Evolutionary conservation across 148 eudicot species (phyloP), one percentile per base, ranked within the genome.

Genomic region (Rhododendron mucronatum): DNA sequence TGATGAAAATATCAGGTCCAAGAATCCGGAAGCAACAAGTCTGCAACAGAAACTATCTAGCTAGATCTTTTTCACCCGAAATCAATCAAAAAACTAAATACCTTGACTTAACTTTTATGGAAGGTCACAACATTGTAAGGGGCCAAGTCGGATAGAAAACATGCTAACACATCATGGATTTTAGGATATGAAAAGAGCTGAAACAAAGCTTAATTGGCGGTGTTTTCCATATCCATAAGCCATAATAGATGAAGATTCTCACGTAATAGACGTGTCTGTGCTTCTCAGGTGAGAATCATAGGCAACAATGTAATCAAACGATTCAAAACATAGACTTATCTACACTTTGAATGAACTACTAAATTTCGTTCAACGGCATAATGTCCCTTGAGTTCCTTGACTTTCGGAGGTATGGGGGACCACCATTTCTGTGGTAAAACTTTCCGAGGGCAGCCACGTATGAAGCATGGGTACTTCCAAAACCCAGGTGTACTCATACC

Each of bases 121-220:
- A 44, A 63, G 13, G 13, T 44, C 55, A 41, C 53, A 80, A 45
- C 81, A 87, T 50, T 75, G 26, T 86, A 85, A 53, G 28, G 75
- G 55, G 81, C 21, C 57, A 83, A 83, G 78, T 41, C 44, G 15
- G 50, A 26, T 41, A 82, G 33, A 39, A 82, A 6, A 39, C 20
- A 41, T 11, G 35, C 48, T 10, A 55, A 35, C 9, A 21, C 11
- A 77, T 44, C 50, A 44, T 1, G 15, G 14, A 16, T 39, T 39
- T 78, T 39, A 41, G 81, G 28, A 78, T 39, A 78, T 44, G 2
- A 78, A 78, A 35, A 75, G 2, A 39, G 47, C 41, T 30, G n/a
- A 78, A 37, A 44, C 33, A 39, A 82, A n/a, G 51, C 84, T 41
- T 82, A 21, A 41, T 11, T 12, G 53, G 53, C 16, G 21, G 67